Conservation (phyloP, 306 rosid species). For the Medicago truncatula region DNA sequence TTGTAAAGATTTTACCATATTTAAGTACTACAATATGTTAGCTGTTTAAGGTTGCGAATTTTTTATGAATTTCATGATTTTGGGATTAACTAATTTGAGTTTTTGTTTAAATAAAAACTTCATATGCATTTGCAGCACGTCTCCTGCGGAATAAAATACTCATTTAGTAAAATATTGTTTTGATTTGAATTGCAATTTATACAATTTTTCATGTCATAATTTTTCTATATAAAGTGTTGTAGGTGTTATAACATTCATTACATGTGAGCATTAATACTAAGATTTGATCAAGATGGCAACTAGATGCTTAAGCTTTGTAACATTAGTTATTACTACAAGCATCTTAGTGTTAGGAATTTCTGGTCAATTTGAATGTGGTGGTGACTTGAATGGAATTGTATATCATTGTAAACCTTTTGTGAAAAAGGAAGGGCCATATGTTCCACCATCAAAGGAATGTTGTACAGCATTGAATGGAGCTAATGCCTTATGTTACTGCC, state of each 20-base stretch:
- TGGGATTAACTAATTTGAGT: too few species aligned
- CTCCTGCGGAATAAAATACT: too few species aligned
- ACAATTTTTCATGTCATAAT: not conserved
- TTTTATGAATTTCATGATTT: too few species aligned
- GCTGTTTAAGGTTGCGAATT: too few species aligned
- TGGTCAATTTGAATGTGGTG: not conserved
- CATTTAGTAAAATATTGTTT: too few species aligned
- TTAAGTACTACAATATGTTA: too few species aligned
- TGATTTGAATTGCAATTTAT: too few species aligned
- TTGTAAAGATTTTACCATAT: too few species aligned
- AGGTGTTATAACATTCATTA: not conserved
- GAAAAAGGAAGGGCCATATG: not conserved
- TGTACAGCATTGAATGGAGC: not conserved
- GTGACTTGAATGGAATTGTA: not conserved
- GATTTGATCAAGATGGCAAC: not conserved
- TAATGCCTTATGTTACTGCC: not conserved
- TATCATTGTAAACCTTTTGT: not conserved
- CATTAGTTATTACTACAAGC: not conserved
- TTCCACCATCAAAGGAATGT: not conserved
- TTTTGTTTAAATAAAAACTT: too few species aligned
- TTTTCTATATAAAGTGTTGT: not conserved
- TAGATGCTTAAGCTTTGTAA: not conserved
- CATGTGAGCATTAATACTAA: not conserved
- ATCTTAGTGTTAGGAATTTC: not conserved
- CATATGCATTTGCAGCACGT: too few species aligned